These are phyloP conservation scores for Ormosia semicastrata DNA, from an alignment of 306 rosid genomes.

Conservation along the genomic window DNA sequence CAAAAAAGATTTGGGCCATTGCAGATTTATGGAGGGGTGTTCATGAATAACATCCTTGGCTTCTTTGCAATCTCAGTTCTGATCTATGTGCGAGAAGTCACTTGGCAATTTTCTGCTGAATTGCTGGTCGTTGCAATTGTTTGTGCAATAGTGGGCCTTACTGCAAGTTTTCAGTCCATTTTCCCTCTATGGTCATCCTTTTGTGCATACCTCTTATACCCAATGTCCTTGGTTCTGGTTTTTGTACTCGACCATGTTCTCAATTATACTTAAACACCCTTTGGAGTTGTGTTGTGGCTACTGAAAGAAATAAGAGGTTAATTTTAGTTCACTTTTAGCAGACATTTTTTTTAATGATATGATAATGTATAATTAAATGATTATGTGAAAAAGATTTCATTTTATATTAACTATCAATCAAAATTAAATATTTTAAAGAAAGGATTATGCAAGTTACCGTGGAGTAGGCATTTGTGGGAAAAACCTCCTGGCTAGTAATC, in stretches of 20 bases:
- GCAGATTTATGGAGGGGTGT: conserved; percentile 61
- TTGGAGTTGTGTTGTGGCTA: neutral
- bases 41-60: conserved; percentile 53
- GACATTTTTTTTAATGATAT: neutral
- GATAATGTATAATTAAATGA: neutral
- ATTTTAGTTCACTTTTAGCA: neutral
- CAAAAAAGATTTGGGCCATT: neutral
- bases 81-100: conserved; percentile 38
- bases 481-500: no score
- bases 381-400: neutral
- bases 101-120: conserved; percentile 53
- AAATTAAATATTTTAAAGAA: no score
- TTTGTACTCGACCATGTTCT: conserved; percentile 30
- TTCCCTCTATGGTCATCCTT: conserved; percentile 43
- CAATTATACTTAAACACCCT: neutral
- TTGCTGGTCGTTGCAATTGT: conserved; percentile 42
- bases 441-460: no score
- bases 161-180: conserved; percentile 29
- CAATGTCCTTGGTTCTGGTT: conserved; percentile 42
- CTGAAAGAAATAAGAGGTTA: neutral
- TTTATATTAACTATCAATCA: no score
- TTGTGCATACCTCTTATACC: conserved; percentile 37
- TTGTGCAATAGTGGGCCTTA: conserved; percentile 35
- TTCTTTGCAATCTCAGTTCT: conserved; percentile 43
- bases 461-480: no score